Conservation (phyloP, 2,329 filamentous ascomycete species). For the Fonsecaea multimorphosa region DNA sequence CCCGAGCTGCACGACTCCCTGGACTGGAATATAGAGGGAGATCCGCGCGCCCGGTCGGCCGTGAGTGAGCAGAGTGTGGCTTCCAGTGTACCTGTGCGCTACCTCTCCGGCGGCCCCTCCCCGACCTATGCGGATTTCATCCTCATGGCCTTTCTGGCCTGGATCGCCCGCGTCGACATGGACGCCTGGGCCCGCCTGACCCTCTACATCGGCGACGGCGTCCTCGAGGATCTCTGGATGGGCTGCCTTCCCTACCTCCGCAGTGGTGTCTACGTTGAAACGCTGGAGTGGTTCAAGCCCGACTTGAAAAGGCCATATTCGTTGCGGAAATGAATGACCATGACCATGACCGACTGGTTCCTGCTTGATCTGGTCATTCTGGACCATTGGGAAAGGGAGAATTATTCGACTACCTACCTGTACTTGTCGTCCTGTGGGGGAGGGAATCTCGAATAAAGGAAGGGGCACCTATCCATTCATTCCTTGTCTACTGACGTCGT, state of each 20-base stretch:
- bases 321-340: background rate
- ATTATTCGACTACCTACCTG: no score
- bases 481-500: background rate
- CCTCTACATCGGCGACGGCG: background rate
- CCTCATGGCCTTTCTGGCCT: conserved; percentile 22
- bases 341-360: no score
- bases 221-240: conserved; percentile 15
- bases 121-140: conserved; percentile 22
- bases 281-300: conserved; percentile 12
- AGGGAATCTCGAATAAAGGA: background rate
- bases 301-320: no score
- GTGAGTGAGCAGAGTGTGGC: background rate
- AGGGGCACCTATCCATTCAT: background rate
- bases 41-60: no score
- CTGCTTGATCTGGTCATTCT: no score
- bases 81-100: background rate
- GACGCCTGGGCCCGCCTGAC: conserved; percentile 10
- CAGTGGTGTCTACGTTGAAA: background rate
- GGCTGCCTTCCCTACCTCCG: conserved; percentile 13
- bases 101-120: background rate
- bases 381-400: no score
- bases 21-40: background rate
- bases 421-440: no score
- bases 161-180: conserved; percentile 21
- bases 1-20: conserved; percentile 4